Evolutionary conservation across 352 stramenopile genomes (phyloP), one percentile per base, ranked within the genome.

Genomic region (Blastocystis sp.): DNA sequence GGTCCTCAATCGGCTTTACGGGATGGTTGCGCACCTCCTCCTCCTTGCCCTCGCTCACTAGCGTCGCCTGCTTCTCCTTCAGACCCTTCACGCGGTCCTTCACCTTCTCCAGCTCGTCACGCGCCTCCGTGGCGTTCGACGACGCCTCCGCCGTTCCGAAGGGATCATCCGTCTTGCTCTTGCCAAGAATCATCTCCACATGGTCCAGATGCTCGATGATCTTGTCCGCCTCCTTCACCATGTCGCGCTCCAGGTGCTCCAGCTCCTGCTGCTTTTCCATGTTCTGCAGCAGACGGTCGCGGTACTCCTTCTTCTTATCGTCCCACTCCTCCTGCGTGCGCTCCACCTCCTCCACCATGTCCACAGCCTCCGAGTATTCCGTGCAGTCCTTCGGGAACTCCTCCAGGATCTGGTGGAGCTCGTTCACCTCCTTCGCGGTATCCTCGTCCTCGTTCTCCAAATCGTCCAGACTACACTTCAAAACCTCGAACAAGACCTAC

Each of bases 211-310:
- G 38, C 67, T 78, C 67, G 40, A 44, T 44, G 44, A 78, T 78
- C 67, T 78, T 78, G 49, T 78, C 67, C 67, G 49, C 67, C 40
- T 78, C 67, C 49, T 78, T 78, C 44, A 78, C 48, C 67, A 78
- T 78, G 49, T 78, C 67, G 9, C 36, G n/a, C 49, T 78, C 67
- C 67, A 78, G 67, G 32, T 40, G 67, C 67, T 78, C 67, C 67
- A 78, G 49, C 49, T 78, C 67, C 32, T 78, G 67, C 49, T 78
- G 67, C 34, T 53, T 49, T n/a, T 78, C 67, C 67, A 78, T 27
- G 34, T 78, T 78, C 44, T 57, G 21, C 67, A 40, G 11, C 67
- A 78, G 67, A 29, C 36, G 24, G 27, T 78, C 67, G 49, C 67
- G 67, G 67, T 78, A 78, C 49, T 78, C 67, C 67, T 63, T 78